A percentile compares a stretch with the other conserved stretches of the same genome.
phyloP scores from a whole-genome alignment of 2,329 filamentous ascomycete genomes.

The Trichoderma polysporum region DNA sequence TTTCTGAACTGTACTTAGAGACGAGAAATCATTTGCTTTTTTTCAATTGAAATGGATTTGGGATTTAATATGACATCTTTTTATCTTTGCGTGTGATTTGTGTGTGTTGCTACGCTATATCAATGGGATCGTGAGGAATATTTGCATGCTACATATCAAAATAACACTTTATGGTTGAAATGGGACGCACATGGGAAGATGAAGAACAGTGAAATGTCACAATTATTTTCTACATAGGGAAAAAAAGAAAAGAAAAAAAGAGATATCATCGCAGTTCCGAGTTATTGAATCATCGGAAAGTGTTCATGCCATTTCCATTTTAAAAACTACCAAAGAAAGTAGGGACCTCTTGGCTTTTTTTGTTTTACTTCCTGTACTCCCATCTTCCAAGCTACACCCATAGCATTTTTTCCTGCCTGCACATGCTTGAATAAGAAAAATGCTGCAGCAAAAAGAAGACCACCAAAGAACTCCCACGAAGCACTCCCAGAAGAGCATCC shows the following conservation, averaged over 20 bases:
- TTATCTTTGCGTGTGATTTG: not conserved
- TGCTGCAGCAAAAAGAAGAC: slow-evolving; percentile 22
- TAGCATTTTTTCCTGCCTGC: not conserved
- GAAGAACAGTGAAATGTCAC: not conserved
- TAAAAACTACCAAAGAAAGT: slow-evolving; percentile 23
- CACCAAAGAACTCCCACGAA: slow-evolving; percentile 1
- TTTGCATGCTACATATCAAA: not conserved
- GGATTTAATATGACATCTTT: not conserved
- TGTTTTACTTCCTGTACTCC: slow-evolving; percentile 7
- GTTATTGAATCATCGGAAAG: slow-evolving; percentile 16
- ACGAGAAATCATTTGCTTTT: slow-evolving; percentile 2
- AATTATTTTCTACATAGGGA: slow-evolving; percentile 21
- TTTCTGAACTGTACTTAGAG: slow-evolving; percentile 9
- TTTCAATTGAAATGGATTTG: not conserved
- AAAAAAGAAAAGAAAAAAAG: not conserved
- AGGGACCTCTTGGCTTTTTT: not conserved
- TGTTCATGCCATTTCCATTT: slow-evolving; percentile 32
- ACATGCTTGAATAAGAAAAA: not conserved
- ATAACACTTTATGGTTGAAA: not conserved
- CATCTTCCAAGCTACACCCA: not conserved
- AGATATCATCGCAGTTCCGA: slow-evolving; percentile 11
- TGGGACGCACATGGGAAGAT: not conserved
- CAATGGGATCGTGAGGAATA: no score
- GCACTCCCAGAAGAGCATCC: slow-evolving; percentile 2
- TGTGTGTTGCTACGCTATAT: not conserved